A percentile compares a stretch with the other conserved stretches of the same genome.
phyloP scores from a whole-genome alignment of 192 early-diverging fungal species.

The Gigaspora rosea region DNA sequence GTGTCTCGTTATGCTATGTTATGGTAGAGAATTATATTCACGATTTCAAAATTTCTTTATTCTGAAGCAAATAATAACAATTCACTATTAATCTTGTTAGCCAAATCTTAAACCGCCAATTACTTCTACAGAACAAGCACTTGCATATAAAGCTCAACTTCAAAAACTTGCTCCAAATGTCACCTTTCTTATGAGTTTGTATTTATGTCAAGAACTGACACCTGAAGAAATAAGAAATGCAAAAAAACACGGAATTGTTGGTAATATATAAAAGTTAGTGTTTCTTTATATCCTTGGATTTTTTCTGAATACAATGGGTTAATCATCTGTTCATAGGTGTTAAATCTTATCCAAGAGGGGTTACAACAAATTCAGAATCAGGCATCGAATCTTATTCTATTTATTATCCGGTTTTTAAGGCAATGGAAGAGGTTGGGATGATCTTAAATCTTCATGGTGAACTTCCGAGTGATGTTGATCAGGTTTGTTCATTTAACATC shows the following conservation, averaged over 20 bases:
- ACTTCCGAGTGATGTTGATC: slow-evolving; percentile 80
- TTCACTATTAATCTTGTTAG: slow-evolving; percentile 44
- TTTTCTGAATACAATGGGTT: background rate
- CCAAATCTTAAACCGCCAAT: slow-evolving; percentile 95
- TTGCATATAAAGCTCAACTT: slow-evolving; percentile 81
- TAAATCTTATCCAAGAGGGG: slow-evolving; percentile 92
- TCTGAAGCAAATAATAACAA: background rate
- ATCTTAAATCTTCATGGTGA: slow-evolving; percentile 96
- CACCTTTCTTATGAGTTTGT: slow-evolving; percentile 92
- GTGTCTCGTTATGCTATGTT: slow-evolving; percentile 84
- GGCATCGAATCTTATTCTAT: slow-evolving; percentile 89
- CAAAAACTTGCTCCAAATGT: slow-evolving; percentile 82
- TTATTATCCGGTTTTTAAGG: slow-evolving; percentile 93
- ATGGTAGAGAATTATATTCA: slow-evolving; percentile 65
- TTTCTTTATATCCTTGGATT: background rate
- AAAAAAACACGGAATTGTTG: slow-evolving; percentile 76
- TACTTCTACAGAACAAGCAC: slow-evolving; percentile 81
- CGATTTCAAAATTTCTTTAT: background rate
- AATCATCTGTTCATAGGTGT: slow-evolving; percentile 58
- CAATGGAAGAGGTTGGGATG: slow-evolving; percentile 94
- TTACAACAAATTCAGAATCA: slow-evolving; percentile 95
- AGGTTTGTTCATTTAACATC: slow-evolving; percentile 41
- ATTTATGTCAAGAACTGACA: slow-evolving; percentile 84
- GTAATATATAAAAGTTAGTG: slow-evolving; percentile 40
- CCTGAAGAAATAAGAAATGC: slow-evolving; percentile 89